Base-by-base conservation (phyloP, 495 filamentous ascomycete genomes). In the Penicillium cinerascens region DNA sequence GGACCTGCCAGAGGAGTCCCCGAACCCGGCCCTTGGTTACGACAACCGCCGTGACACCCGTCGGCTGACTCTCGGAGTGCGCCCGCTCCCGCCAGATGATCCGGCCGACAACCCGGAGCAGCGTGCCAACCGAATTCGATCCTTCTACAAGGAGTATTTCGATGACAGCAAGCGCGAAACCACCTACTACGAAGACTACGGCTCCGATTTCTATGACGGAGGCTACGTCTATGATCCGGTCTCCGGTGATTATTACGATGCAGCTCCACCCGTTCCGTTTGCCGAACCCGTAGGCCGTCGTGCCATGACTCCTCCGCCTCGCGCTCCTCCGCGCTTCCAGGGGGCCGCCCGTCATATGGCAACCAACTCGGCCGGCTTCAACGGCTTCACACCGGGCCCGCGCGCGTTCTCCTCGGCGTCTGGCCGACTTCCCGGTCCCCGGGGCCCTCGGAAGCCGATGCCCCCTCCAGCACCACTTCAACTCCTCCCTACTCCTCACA, bases 91-190 rank as follows among this genome's bases (percentile, higher is more conserved):
- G 4, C 90, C 91, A 45, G 88, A 92, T 59, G 87, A 88, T 29
- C 88, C 91, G n/a, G 68, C 77, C 25, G 88, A 91, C 56, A 89
- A 95, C 64, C 89, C 93, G 2, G 93, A 97, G 72, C 83, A 92
- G 70, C 83, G 93, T 65, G 93, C 93, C 54, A 97, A 96, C 72
- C 83, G 95, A 20, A 97, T 98, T 56, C 83, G 93, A 58, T 97
- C 95, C 21, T 98, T 98, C 74, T 98, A 98, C 74, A 96, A 96
- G 68, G 93, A 97, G 69, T 97, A 97, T 69, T 98, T 98, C 54
- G 93, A 98, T 47, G 92, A 96, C 21, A 84, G 81, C 17, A 88
- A 87, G 65, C 68, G 64, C 40, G 71, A 76, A 27, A 58, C 69
- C 17, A 65, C 56, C 3, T 87, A 90, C 62, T 85, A 86, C 50